Conservation (phyloP, 2,329 filamentous ascomycete genomes). For the Septoria linicola region DNA sequence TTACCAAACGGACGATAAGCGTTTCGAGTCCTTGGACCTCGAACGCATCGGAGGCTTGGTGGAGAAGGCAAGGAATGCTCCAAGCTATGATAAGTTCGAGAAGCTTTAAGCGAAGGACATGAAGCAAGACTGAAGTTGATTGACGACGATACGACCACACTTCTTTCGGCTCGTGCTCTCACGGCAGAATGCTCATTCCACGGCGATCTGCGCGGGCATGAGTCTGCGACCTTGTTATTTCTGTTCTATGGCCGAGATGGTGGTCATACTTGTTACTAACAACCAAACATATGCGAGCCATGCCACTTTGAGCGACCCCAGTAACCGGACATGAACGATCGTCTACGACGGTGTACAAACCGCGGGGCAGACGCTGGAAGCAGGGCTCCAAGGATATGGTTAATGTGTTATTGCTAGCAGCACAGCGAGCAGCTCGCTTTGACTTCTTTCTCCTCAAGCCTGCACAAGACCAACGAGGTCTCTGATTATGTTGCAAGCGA, state of each 20-base stretch:
- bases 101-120: conserved; percentile 13
- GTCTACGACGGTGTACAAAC: not conserved
- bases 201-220: conserved; percentile 22
- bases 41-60: conserved; percentile 91
- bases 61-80: conserved; percentile 63
- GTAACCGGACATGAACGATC: no score
- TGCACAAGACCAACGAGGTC: not conserved
- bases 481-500: no score
- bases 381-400: conserved; percentile 9
- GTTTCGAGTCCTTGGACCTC: conserved; percentile 93
- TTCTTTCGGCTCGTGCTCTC: conserved; percentile 20
- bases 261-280: not conserved
- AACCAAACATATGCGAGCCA: no score
- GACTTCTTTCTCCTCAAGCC: not conserved
- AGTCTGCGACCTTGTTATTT: conserved; percentile 22
- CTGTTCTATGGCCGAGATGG: conserved; percentile 7
- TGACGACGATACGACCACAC: conserved; percentile 28
- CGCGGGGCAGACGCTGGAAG: not conserved
- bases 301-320: no score
- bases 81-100: conserved; percentile 21
- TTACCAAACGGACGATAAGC: conserved; percentile 74
- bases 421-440: no score
- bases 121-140: conserved; percentile 22
- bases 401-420: conserved; percentile 25
- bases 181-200: conserved; percentile 16